A percentile compares a stretch with the other conserved stretches of the same genome.
These are phyloP conservation scores for Cryptosporidium meleagridis DNA, from an alignment of 169 alveolate species.

Conservation along the genomic window DNA sequence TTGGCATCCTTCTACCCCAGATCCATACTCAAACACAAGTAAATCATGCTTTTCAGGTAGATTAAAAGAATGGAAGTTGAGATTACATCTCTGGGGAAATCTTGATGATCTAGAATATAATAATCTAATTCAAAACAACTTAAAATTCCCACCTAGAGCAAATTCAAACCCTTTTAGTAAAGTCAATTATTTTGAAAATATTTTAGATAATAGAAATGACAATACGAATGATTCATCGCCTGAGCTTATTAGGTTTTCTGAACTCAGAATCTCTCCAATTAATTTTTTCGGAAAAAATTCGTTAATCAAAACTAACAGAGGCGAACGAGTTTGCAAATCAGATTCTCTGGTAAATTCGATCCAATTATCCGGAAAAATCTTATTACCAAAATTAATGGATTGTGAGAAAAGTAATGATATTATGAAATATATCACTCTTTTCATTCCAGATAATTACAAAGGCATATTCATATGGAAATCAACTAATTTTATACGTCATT, in stretches of 20 bases:
- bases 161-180: neutral
- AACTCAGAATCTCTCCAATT: slow-evolving; percentile 44
- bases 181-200: neutral
- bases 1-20: slow-evolving; percentile 73
- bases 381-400: slow-evolving; percentile 4
- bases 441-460: slow-evolving; percentile 64
- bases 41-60: slow-evolving; percentile 70
- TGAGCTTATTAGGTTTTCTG: neutral
- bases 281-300: neutral
- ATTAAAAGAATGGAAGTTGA: slow-evolving; percentile 57
- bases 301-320: neutral
- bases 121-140: slow-evolving; percentile 19
- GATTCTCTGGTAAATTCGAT: slow-evolving; percentile 22
- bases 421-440: slow-evolving; percentile 1
- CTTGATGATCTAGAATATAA: slow-evolving; percentile 35
- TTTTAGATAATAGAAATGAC: neutral
- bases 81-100: slow-evolving; percentile 73
- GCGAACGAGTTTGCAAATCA: neutral
- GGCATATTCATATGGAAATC: slow-evolving; percentile 64
- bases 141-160: slow-evolving; percentile 41
- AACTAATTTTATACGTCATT: slow-evolving; percentile 40
- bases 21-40: slow-evolving; percentile 28
- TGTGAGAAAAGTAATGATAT: neutral
- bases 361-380: neutral
- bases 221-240: neutral